Percentiles rank a stretch among this genome's conserved stretches.
Evolutionary conservation across 371 early-diverging fungal species (phyloP).

Genomic region (Racocetra persica): DNA sequence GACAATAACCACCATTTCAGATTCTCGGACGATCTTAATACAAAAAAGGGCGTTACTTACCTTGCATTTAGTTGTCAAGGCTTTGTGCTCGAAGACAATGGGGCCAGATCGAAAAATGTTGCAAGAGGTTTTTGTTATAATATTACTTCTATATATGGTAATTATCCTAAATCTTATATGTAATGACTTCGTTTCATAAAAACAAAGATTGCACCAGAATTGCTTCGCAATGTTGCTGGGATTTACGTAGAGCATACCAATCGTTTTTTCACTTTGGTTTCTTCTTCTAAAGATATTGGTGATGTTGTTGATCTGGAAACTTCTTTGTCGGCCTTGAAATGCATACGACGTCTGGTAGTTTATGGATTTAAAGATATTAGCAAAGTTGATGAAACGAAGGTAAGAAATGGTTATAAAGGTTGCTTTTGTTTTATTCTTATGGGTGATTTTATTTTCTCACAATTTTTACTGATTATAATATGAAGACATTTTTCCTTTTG

Average conservation of each 20-base stretch:
- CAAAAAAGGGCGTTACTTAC: conserved; percentile 80
- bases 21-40: conserved; percentile 54
- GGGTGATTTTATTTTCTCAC: neutral
- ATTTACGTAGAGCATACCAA: conserved; percentile 62
- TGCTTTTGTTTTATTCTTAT: neutral
- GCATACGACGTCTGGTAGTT: conserved; percentile 72
- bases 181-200: neutral
- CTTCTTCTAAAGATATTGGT: conserved; percentile 46
- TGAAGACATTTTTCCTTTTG: conserved; percentile 58
- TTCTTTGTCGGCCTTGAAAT: conserved; percentile 69
- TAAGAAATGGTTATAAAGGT: conserved; percentile 13
- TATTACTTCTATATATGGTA: neutral
- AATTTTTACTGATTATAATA: conserved; percentile 18
- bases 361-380: conserved; percentile 78
- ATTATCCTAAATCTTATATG: neutral
- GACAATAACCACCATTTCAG: conserved; percentile 50
- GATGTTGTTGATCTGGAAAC: conserved; percentile 57
- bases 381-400: conserved; percentile 65
- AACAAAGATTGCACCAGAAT: conserved; percentile 58
- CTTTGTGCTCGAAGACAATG: conserved; percentile 78
- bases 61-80: conserved; percentile 80
- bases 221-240: conserved; percentile 66
- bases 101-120: conserved; percentile 71
- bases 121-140: conserved; percentile 55
- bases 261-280: conserved; percentile 47